Evolutionary conservation across 306 rosid species (phyloP).

Genomic region (Sesbania bispinosa): DNA sequence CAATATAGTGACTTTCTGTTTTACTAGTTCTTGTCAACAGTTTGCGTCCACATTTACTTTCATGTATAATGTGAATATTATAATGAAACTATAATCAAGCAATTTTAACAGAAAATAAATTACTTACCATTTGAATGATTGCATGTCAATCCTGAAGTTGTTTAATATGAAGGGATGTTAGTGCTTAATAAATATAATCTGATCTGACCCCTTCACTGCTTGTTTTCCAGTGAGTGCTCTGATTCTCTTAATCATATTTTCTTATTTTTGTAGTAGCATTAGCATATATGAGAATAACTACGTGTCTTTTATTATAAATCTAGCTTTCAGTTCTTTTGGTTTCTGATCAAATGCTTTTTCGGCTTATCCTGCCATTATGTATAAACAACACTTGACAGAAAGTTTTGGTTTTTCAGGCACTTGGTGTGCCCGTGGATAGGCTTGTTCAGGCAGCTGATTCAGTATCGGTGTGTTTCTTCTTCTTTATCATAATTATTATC

Average conservation of each 20-base stretch:
- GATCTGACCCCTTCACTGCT: too few species aligned
- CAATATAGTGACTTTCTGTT: not conserved
- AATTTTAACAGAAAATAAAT: not conserved
- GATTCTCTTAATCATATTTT: too few species aligned
- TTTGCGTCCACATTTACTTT: not conserved
- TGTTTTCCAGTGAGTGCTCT: too few species aligned
- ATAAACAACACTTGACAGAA: conserved; percentile 14
- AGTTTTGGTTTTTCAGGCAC: conserved; percentile 56
- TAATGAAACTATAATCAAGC: not conserved
- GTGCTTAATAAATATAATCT: too few species aligned
- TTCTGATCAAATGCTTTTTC: not conserved
- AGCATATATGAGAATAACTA: too few species aligned
- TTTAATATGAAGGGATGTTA: too few species aligned
- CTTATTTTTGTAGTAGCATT: too few species aligned
- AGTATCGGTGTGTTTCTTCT: conserved; percentile 41
- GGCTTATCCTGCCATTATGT: not conserved
- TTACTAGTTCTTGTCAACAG: not conserved
- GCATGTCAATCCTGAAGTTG: too few species aligned
- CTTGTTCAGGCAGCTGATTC: conserved; percentile 95
- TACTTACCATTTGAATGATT: not conserved
- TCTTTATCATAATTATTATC: too few species aligned
- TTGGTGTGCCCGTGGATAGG: conserved; percentile 76
- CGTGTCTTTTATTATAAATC: too few species aligned
- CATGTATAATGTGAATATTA: too few species aligned
- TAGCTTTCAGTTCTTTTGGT: not conserved